Percentiles rank a stretch among this genome's conserved stretches.
These are phyloP conservation scores for Schwanniomyces yamadae DNA, from an alignment of 805 yeast species.

Conservation along the genomic window DNA sequence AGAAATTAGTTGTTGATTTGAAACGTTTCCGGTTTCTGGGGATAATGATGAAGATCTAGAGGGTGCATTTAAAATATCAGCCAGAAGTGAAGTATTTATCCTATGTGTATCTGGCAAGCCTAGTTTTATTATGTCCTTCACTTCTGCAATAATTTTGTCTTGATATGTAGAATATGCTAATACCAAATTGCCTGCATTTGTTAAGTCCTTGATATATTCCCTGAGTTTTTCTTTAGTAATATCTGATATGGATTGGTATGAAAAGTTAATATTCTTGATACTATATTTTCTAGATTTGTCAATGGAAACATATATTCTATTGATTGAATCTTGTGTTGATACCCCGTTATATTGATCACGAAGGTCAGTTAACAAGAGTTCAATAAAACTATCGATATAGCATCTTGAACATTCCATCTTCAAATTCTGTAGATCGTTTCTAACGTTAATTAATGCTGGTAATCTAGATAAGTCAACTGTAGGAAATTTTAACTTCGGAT, in stretches of 20 bases:
- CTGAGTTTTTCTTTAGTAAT: slow-evolving; percentile 44
- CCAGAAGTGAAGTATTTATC: slow-evolving; percentile 13
- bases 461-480: slow-evolving; percentile 42
- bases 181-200: slow-evolving; percentile 59
- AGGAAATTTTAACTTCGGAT: slow-evolving; percentile 29
- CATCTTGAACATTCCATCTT: slow-evolving; percentile 67
- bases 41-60: slow-evolving; percentile 30
- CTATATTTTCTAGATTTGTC: slow-evolving; percentile 24
- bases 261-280: slow-evolving; percentile 24
- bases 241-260: slow-evolving; percentile 39
- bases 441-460: slow-evolving; percentile 50
- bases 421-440: slow-evolving; percentile 53
- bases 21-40: slow-evolving; percentile 16
- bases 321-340: slow-evolving; percentile 47
- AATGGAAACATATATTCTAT: slow-evolving; percentile 40
- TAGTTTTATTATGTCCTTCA: slow-evolving; percentile 67
- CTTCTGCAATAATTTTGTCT: slow-evolving; percentile 65
- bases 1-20: slow-evolving; percentile 3
- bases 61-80: slow-evolving; percentile 24
- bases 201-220: slow-evolving; percentile 52
- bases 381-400: slow-evolving; percentile 58
- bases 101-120: slow-evolving; percentile 50
- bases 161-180: slow-evolving; percentile 65
- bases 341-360: slow-evolving; percentile 54
- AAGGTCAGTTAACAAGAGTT: slow-evolving; percentile 59